phyloP scores from a whole-genome alignment of 257 asterid species.

The Capsicum pubescens region DNA sequence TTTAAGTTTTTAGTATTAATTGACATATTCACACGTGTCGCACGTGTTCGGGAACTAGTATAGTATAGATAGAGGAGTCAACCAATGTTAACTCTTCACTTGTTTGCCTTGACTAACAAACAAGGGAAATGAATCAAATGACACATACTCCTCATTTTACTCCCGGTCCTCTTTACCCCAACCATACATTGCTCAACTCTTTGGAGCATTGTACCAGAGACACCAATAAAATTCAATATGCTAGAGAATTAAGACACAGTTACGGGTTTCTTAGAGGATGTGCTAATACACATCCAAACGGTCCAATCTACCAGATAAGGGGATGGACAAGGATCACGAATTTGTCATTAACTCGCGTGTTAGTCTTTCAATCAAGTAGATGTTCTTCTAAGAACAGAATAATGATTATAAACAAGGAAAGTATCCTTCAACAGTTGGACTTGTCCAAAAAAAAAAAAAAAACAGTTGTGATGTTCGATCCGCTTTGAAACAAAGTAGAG shows the following conservation, averaged over 20 bases:
- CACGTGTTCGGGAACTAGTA: too few relatives aligned
- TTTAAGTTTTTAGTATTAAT: too few relatives aligned
- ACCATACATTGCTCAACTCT: background rate
- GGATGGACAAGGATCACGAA: background rate
- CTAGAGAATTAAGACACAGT: background rate
- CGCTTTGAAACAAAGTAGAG: background rate
- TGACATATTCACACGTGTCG: too few relatives aligned
- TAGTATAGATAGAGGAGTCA: background rate
- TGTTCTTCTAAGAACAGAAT: background rate
- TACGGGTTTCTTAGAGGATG: background rate
- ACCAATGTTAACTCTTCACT: background rate
- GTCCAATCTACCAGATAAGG: background rate
- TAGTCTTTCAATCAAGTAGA: background rate
- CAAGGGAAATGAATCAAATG: background rate
- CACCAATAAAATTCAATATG: background rate
- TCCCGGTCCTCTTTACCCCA: background rate
- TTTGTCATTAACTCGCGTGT: background rate
- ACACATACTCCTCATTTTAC: background rate
- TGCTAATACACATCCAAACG: background rate
- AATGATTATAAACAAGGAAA: constrained; percentile 3
- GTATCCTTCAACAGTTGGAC: background rate
- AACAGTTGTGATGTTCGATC: background rate
- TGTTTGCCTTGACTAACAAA: background rate
- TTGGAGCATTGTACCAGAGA: background rate
- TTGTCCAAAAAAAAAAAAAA: background rate